A percentile compares a stretch with the other conserved stretches of the same genome.
Conservation (phyloP, 139 green algal genomes). For the Zygnema circumcarinatum region DNA sequence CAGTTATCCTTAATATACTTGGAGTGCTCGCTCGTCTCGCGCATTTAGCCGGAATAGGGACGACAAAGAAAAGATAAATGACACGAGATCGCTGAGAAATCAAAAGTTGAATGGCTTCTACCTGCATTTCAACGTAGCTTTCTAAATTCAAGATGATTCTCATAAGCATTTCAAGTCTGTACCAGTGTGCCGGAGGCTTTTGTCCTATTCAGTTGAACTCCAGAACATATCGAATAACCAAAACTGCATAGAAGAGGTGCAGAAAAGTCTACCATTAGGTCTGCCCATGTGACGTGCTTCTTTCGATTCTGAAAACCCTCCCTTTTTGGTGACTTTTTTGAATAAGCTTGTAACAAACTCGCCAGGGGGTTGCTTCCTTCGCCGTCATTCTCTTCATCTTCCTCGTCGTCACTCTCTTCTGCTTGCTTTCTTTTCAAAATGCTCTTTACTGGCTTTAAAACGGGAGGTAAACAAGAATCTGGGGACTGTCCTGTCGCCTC, state of each 20-base stretch:
- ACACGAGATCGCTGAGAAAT: no score
- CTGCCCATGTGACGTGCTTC: neutral
- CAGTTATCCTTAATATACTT: no score
- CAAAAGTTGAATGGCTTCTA: neutral
- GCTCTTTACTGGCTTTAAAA: neutral
- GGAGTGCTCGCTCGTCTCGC: no score
- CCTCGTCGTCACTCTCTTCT: constrained; percentile 16
- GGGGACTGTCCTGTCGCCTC: neutral
- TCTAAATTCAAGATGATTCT: no score
- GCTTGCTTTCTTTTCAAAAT: neutral
- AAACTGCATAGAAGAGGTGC: no score
- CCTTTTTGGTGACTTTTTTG: neutral
- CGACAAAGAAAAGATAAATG: no score
- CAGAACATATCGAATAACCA: no score
- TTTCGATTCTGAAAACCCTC: neutral
- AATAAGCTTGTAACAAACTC: constrained; percentile 19
- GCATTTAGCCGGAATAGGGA: no score
- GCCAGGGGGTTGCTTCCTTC: neutral
- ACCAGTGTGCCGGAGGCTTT: no score
- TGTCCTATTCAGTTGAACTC: no score
- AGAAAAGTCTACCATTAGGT: no score
- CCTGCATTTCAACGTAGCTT: neutral
- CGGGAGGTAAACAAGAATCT: neutral
- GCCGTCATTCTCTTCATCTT: constrained; percentile 6
- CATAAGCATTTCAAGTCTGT: no score